phyloP scores from a whole-genome alignment of 306 rosid genomes.

The Boehmeria nivea region DNA sequence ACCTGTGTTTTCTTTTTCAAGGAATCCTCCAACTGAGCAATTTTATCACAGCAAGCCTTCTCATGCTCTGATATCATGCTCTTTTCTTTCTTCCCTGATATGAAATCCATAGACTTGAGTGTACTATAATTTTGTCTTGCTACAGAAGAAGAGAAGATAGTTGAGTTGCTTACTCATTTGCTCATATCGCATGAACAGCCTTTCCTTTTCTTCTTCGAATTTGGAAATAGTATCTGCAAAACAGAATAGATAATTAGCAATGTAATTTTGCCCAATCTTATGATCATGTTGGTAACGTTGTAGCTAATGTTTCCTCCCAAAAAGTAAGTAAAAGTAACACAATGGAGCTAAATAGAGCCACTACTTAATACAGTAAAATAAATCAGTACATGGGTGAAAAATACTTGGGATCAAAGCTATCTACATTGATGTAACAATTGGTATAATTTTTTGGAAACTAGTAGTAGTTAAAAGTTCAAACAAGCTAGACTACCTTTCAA shows the following conservation, averaged over 20 bases:
- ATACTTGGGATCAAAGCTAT: background rate
- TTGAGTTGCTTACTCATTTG: conserved; percentile 63
- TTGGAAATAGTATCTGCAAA: conserved; percentile 65
- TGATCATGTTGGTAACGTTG: too few relatives aligned
- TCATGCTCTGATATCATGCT: conserved; percentile 67
- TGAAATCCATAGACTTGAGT: conserved; percentile 4
- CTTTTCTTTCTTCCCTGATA: conserved; percentile 77
- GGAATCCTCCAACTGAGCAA: conserved; percentile 71
- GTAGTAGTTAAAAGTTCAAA: background rate
- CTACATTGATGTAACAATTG: background rate
- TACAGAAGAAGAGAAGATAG: background rate
- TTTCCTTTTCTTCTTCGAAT: conserved; percentile 91
- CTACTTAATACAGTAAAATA: too few relatives aligned
- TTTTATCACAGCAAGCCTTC: conserved; percentile 59
- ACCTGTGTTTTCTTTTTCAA: conserved; percentile 87
- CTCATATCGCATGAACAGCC: conserved; percentile 67
- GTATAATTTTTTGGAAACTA: background rate
- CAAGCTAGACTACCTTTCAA: conserved; percentile 50
- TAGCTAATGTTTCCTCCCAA: too few relatives aligned
- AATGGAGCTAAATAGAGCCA: too few relatives aligned
- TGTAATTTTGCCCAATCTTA: background rate
- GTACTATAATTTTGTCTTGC: background rate
- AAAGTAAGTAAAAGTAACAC: too few relatives aligned
- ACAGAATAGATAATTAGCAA: conserved; percentile 12
- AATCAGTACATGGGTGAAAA: background rate